Evolutionary conservation across 495 filamentous ascomycete genomes (phyloP).

Genomic region (Pyrenula massariospora): DNA sequence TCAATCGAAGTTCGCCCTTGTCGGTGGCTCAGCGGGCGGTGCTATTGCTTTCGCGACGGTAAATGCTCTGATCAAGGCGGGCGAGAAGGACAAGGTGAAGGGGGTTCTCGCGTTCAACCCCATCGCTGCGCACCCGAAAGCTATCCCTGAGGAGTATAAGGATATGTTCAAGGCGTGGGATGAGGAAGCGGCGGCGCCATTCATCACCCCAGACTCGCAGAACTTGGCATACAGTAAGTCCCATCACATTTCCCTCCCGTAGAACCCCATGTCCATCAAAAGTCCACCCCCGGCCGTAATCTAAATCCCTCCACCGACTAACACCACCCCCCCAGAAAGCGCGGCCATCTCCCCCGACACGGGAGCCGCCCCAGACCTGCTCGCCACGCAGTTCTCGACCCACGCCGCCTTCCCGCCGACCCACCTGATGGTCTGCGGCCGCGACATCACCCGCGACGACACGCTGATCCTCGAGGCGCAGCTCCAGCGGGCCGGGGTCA

Average conservation of each 20-base stretch:
- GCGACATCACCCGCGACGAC: slow-evolving; percentile 18
- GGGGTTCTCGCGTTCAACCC: slow-evolving; percentile 14
- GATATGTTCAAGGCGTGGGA: slow-evolving; percentile 12
- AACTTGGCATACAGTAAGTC: slow-evolving; percentile 7
- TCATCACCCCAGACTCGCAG: slow-evolving; percentile 12
- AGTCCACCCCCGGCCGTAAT: no score
- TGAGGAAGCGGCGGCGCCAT: slow-evolving; percentile 13
- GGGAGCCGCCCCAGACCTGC: slow-evolving; percentile 7
- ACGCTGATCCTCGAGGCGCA: slow-evolving; percentile 10
- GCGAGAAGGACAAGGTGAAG: slow-evolving; percentile 1
- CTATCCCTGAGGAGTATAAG: slow-evolving; percentile 11
- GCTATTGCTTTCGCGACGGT: slow-evolving; percentile 12
- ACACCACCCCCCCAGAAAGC: not conserved
- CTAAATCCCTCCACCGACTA: not conserved
- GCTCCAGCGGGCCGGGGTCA: slow-evolving; percentile 15
- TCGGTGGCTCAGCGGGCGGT: slow-evolving; percentile 17
- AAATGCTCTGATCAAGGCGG: slow-evolving; percentile 8
- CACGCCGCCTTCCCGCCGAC: slow-evolving; percentile 12
- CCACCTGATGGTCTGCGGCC: slow-evolving; percentile 14
- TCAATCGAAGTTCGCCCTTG: slow-evolving; percentile 9
- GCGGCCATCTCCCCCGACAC: not conserved
- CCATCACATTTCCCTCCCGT: no score
- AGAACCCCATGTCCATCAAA: not conserved
- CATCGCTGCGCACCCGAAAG: slow-evolving; percentile 10
- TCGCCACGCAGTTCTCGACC: slow-evolving; percentile 7